A percentile compares a stretch with the other conserved stretches of the same genome.
Conservation (phyloP, 2,329 filamentous ascomycete genomes). For the Pseudonectria buxi region DNA sequence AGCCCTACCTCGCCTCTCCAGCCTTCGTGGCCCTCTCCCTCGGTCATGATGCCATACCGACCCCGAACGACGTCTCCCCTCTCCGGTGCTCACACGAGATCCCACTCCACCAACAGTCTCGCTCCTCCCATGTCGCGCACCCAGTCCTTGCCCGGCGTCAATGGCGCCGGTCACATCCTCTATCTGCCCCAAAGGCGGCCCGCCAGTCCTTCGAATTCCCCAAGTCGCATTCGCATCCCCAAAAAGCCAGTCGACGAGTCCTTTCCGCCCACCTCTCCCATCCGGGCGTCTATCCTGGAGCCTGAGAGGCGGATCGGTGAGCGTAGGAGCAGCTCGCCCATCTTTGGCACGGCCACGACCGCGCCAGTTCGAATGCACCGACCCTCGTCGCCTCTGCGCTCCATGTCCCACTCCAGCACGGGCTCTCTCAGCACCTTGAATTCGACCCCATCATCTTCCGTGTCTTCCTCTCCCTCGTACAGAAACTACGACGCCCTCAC, state of each 20-base stretch:
- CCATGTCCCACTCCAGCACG: conserved; percentile 35
- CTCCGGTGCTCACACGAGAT: conserved; percentile 49
- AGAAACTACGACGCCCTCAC: conserved; percentile 41
- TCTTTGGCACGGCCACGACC: conserved; percentile 29
- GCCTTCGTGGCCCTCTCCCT: conserved; percentile 28
- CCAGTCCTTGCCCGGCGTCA: conserved; percentile 58
- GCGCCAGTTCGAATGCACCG: conserved; percentile 36
- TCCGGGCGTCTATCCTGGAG: conserved; percentile 49
- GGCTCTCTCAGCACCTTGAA: conserved; percentile 27
- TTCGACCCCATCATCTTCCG: conserved; percentile 41
- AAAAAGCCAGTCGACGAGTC: conserved; percentile 54
- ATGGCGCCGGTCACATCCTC: conserved; percentile 51
- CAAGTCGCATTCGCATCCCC: conserved; percentile 44
- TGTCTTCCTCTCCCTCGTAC: conserved; percentile 45
- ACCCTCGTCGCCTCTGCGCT: conserved; percentile 51
- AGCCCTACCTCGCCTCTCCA: conserved; percentile 40
- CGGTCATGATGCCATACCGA: conserved; percentile 47
- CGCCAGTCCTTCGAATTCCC: conserved; percentile 48
- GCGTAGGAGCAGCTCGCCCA: conserved; percentile 43
- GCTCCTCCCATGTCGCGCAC: conserved; percentile 54
- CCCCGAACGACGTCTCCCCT: conserved; percentile 57
- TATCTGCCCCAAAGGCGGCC: conserved; percentile 47
- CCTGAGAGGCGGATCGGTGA: conserved; percentile 42
- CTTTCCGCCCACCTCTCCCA: conserved; percentile 50
- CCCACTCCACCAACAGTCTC: conserved; percentile 50